These are phyloP conservation scores for Chlorella ohadii DNA, from an alignment of 139 green algal genomes.

Conservation along the genomic window DNA sequence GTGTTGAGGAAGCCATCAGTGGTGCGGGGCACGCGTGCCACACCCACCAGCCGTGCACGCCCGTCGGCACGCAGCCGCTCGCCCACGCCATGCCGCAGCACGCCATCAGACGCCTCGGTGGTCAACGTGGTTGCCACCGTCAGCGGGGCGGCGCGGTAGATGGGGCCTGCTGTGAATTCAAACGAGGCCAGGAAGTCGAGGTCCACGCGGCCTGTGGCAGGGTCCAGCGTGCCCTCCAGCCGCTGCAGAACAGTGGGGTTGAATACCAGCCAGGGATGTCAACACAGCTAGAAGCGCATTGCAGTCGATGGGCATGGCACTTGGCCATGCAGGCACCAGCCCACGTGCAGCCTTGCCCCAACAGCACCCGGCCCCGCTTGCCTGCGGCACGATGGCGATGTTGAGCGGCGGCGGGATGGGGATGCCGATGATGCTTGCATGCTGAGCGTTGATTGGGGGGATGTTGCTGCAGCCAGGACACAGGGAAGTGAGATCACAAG, in stretches of 20 bases:
- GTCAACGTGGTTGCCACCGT: constrained; percentile 74
- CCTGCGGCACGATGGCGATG: constrained; percentile 72
- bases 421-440: constrained; percentile 71
- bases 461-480: constrained; percentile 46
- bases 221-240: constrained; percentile 76
- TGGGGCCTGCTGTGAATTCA: constrained; percentile 65
- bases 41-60: constrained; percentile 42
- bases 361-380: neutral
- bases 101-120: constrained; percentile 63
- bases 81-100: constrained; percentile 44
- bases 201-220: constrained; percentile 63
- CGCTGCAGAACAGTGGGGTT: neutral
- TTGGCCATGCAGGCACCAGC: neutral
- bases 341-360: too few species aligned
- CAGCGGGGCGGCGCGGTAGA: constrained; percentile 66
- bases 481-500: too few species aligned
- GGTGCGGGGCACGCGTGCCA: constrained; percentile 66
- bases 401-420: constrained; percentile 81
- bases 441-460: constrained; percentile 71
- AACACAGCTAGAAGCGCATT: too few species aligned
- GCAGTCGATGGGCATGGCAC: neutral
- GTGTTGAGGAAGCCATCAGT: constrained; percentile 73
- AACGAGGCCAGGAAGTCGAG: constrained; percentile 79
- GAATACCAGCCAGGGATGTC: too few species aligned
- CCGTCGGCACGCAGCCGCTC: constrained; percentile 38